A percentile compares a stretch with the other conserved stretches of the same genome.
These are phyloP conservation scores for Zopfia rhizophila DNA, from an alignment of 2,329 filamentous ascomycete species.

Conservation along the genomic window DNA sequence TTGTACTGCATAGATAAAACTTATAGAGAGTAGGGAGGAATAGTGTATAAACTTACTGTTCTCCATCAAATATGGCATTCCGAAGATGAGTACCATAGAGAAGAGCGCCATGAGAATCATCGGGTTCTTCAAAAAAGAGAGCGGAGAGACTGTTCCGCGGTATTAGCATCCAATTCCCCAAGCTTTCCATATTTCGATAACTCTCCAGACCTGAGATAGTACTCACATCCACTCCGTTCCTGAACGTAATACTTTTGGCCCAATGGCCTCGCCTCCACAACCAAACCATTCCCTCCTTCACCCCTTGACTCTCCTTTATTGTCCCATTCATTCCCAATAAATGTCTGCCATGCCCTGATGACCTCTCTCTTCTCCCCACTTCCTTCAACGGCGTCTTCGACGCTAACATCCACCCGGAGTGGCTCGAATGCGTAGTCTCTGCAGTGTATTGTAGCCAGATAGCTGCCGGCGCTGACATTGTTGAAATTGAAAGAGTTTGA, in stretches of 20 bases:
- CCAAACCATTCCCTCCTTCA: constrained; percentile 56
- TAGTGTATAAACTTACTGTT: constrained; percentile 75
- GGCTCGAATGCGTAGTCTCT: constrained; percentile 80
- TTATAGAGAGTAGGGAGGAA: too few species aligned
- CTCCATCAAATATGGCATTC: constrained; percentile 94
- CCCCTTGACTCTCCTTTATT: constrained; percentile 77
- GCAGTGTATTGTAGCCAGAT: constrained; percentile 84
- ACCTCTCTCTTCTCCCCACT: constrained; percentile 51
- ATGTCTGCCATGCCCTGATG: constrained; percentile 82
- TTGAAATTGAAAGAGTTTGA: constrained; percentile 79
- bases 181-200: constrained; percentile 1
- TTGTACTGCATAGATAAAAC: background rate
- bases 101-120: constrained; percentile 95
- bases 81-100: constrained; percentile 84
- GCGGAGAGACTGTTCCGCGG: constrained; percentile 71
- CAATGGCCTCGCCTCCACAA: constrained; percentile 71
- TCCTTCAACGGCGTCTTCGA: constrained; percentile 39
- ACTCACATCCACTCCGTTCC: constrained; percentile 79
- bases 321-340: constrained; percentile 87
- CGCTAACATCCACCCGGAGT: constrained; percentile 77
- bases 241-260: constrained; percentile 79
- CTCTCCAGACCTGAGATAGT: constrained; percentile 3
- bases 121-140: constrained; percentile 88
- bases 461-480: constrained; percentile 76
- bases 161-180: constrained; percentile 27